Evolutionary conservation across 1,139 yeast species (phyloP).

Genomic region (Zygosaccharomyces sapae): DNA sequence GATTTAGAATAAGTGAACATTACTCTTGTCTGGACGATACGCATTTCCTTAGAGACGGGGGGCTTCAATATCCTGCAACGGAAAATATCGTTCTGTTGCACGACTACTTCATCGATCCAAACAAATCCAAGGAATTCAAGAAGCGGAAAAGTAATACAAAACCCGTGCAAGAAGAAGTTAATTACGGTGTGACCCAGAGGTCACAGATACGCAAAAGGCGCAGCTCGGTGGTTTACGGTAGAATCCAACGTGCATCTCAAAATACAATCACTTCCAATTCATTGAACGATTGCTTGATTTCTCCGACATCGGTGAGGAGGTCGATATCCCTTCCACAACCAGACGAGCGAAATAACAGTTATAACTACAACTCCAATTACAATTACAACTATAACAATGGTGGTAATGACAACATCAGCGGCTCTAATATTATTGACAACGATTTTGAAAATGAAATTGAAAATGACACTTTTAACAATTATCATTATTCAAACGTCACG

Average conservation of each 20-base stretch:
- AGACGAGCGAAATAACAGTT: not conserved
- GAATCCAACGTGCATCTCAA: conserved; percentile 23
- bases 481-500: not conserved
- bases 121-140: conserved; percentile 26
- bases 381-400: not conserved
- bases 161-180: conserved; percentile 5
- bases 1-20: conserved; percentile 12
- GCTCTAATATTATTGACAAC: not conserved
- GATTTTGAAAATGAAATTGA: not conserved
- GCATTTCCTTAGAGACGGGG: conserved; percentile 20
- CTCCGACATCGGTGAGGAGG: conserved; percentile 5
- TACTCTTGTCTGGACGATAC: conserved; percentile 24
- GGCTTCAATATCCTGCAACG: conserved; percentile 20
- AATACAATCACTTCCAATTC: conserved; percentile 21
- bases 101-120: conserved; percentile 27
- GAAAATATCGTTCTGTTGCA: conserved; percentile 23
- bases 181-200: conserved; percentile 14
- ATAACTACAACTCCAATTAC: not conserved
- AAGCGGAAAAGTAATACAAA: conserved; percentile 15
- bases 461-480: not conserved
- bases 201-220: conserved; percentile 26
- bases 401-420: not conserved
- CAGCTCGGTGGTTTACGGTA: conserved; percentile 24
- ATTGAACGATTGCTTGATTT: conserved; percentile 16
- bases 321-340: conserved; percentile 1